A percentile compares a stretch with the other conserved stretches of the same genome.
phyloP scores from a whole-genome alignment of 345 rosid genomes.

The Gossypium anomalum region DNA sequence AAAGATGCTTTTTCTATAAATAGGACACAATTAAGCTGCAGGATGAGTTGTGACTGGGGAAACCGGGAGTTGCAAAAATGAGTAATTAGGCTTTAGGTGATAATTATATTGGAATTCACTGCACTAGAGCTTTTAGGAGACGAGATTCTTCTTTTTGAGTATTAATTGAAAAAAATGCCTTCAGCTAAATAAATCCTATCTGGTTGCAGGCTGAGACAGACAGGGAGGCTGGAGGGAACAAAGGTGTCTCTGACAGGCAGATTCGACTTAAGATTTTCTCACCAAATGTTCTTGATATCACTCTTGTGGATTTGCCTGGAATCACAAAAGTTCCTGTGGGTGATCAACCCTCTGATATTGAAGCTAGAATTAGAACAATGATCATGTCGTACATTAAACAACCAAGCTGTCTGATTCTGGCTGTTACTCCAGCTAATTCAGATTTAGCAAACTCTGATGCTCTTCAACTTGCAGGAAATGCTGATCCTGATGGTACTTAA shows the following conservation, averaged over 20 bases:
- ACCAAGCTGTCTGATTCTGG: constrained; percentile 77
- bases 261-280: constrained; percentile 85
- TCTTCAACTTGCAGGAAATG: constrained; percentile 85
- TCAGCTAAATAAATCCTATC: neutral
- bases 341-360: constrained; percentile 91
- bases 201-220: constrained; percentile 71
- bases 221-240: constrained; percentile 80
- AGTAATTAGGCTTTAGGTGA: constrained; percentile 7
- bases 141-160: neutral
- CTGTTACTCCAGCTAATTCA: constrained; percentile 89
- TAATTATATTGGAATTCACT: neutral
- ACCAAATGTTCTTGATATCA: constrained; percentile 89
- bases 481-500: constrained; percentile 84
- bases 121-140: neutral
- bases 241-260: constrained; percentile 88
- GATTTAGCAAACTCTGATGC: constrained; percentile 98
- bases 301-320: constrained; percentile 96
- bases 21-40: neutral
- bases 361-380: constrained; percentile 94
- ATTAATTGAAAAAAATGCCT: neutral
- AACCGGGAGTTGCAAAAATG: neutral
- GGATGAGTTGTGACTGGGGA: neutral
- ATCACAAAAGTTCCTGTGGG: constrained; percentile 96
- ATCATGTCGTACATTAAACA: constrained; percentile 88
- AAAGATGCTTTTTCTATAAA: neutral